These are phyloP conservation scores for Pouteria glomerata DNA, from an alignment of 148 eudicot genomes.

Conservation along the genomic window DNA sequence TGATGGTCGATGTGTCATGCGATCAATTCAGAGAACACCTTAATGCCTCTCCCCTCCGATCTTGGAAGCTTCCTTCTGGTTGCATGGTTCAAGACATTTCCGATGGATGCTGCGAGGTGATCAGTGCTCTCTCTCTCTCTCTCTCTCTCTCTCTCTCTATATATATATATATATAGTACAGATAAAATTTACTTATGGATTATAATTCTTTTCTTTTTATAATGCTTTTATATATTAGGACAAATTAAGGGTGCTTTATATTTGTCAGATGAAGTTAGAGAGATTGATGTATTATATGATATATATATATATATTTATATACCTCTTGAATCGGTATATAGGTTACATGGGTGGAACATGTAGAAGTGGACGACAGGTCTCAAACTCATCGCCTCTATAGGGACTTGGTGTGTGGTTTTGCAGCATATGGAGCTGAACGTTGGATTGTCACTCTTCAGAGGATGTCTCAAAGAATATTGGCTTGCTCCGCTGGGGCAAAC, in stretches of 20 bases:
- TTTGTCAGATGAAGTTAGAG: neutral
- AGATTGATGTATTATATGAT: neutral
- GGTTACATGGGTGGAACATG: constrained; percentile 40
- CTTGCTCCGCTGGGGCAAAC: neutral
- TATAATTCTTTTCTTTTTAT: neutral
- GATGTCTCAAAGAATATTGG: constrained; percentile 20
- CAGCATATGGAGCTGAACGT: constrained; percentile 20
- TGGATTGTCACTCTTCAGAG: constrained; percentile 17
- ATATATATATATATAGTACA: too few species aligned
- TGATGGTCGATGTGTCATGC: constrained; percentile 41
- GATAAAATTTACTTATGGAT: too few species aligned
- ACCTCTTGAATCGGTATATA: constrained; percentile 6
- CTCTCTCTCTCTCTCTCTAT: too few species aligned
- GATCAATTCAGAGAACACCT: constrained; percentile 19
- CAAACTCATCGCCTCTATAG: constrained; percentile 22
- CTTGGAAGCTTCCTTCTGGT: constrained; percentile 62
- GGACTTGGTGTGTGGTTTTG: constrained; percentile 16
- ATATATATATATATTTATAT: too few species aligned
- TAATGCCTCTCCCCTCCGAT: constrained; percentile 17
- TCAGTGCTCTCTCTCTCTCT: too few species aligned
- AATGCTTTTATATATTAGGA: neutral
- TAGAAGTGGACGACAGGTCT: constrained; percentile 26
- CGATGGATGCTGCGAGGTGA: constrained; percentile 36
- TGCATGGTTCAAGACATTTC: constrained; percentile 44
- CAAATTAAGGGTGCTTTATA: neutral